These are phyloP conservation scores for Globisporangium viniferum DNA, from an alignment of 352 stramenopile species.

Conservation along the genomic window DNA sequence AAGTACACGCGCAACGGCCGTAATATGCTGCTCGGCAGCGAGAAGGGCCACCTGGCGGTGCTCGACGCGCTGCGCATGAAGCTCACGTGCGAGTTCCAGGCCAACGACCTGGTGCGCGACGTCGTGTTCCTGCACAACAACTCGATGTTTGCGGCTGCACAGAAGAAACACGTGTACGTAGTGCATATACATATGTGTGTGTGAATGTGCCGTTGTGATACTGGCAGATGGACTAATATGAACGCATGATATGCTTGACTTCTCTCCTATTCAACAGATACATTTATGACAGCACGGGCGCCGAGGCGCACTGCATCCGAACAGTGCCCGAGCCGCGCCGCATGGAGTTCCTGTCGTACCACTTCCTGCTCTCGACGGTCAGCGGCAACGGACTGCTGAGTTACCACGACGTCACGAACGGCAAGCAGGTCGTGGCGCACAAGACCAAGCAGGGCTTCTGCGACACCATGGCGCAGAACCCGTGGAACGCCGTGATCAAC, in stretches of 20 bases:
- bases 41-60: slow-evolving; percentile 93
- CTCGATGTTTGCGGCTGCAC: slow-evolving; percentile 94
- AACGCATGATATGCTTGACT: neutral
- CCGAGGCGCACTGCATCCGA: slow-evolving; percentile 96
- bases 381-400: slow-evolving; percentile 89
- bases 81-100: slow-evolving; percentile 92
- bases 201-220: neutral
- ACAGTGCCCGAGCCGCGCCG: slow-evolving; percentile 89
- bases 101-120: slow-evolving; percentile 94
- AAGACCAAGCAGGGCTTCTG: slow-evolving; percentile 92
- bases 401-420: slow-evolving; percentile 97
- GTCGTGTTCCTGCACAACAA: slow-evolving; percentile 97
- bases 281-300: slow-evolving; percentile 97
- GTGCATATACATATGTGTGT: no score
- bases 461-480: slow-evolving; percentile 93
- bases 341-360: slow-evolving; percentile 98
- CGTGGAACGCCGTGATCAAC: slow-evolving; percentile 96
- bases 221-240: neutral
- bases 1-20: slow-evolving; percentile 95
- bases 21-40: slow-evolving; percentile 91
- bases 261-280: slow-evolving; percentile 24
- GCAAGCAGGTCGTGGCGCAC: slow-evolving; percentile 90
- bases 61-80: slow-evolving; percentile 93
- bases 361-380: slow-evolving; percentile 97
- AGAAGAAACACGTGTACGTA: slow-evolving; percentile 96